phyloP scores from a whole-genome alignment of 441 rosid species.

The Gossypium armourianum region DNA sequence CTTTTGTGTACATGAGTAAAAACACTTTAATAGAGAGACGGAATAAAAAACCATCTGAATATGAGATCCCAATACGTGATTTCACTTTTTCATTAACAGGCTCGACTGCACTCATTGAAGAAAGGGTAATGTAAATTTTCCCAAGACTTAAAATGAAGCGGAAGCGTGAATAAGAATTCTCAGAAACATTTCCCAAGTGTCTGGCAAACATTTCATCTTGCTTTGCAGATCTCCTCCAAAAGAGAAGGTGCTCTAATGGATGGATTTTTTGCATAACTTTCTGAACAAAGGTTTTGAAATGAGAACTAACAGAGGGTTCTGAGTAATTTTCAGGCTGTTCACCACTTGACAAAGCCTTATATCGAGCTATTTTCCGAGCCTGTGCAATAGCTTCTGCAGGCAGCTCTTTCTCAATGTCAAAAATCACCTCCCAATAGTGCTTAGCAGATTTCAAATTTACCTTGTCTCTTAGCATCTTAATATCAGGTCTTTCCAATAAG shows the following conservation, averaged over 20 bases:
- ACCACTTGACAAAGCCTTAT: constrained; percentile 33
- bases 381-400: constrained; percentile 68
- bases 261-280: constrained; percentile 27
- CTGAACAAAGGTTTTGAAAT: constrained; percentile 29
- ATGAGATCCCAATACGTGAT: constrained; percentile 28
- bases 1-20: constrained; percentile 36
- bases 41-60: constrained; percentile 38
- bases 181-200: constrained; percentile 24
- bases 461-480: constrained; percentile 39
- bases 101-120: constrained; percentile 26
- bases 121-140: constrained; percentile 36
- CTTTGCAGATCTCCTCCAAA: constrained; percentile 19
- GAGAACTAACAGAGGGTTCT: constrained; percentile 22
- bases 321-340: constrained; percentile 25
- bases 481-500: constrained; percentile 31
- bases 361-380: constrained; percentile 71
- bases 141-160: constrained; percentile 42
- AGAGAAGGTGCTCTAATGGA: constrained; percentile 24
- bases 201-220: constrained; percentile 30
- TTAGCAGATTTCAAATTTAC: constrained; percentile 33
- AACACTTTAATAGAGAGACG: constrained; percentile 44
- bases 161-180: constrained; percentile 24
- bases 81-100: constrained; percentile 27
- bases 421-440: constrained; percentile 50
- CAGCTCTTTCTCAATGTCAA: constrained; percentile 53